Evolutionary conservation across 768 basidiomycete species (phyloP).

Genomic region (Tricholoma sp.): DNA sequence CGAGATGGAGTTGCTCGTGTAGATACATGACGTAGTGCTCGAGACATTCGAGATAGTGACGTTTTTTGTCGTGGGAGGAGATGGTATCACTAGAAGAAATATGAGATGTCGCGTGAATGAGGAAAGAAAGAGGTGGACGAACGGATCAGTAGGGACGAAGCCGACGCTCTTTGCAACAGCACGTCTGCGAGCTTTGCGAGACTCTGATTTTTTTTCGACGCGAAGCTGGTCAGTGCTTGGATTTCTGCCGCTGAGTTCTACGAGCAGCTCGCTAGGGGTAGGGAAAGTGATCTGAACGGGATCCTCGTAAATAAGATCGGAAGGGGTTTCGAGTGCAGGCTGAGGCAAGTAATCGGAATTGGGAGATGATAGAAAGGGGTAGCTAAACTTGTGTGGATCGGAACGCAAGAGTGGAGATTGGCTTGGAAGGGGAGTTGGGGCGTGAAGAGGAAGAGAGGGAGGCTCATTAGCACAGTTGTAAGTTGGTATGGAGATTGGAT

Average conservation of each 20-base stretch:
- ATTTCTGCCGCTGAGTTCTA: slow-evolving; percentile 28
- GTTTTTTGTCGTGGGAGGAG: slow-evolving; percentile 74
- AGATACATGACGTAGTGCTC: slow-evolving; percentile 68
- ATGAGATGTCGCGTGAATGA: neutral
- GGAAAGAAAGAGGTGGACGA: slow-evolving; percentile 16
- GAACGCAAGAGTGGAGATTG: slow-evolving; percentile 13
- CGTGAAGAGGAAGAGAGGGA: slow-evolving; percentile 23
- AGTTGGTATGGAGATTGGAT: neutral
- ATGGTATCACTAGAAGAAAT: slow-evolving; percentile 51
- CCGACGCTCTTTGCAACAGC: slow-evolving; percentile 51
- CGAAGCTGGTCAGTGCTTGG: slow-evolving; percentile 5
- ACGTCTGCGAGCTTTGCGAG: slow-evolving; percentile 55
- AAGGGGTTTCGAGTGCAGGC: neutral
- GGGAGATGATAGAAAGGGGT: slow-evolving; percentile 5
- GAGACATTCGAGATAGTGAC: slow-evolving; percentile 67
- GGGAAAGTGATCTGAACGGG: slow-evolving; percentile 43
- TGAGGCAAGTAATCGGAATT: slow-evolving; percentile 2
- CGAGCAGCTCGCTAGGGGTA: slow-evolving; percentile 61
- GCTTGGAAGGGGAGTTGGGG: slow-evolving; percentile 21
- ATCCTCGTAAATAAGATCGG: neutral
- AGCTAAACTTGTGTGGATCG: slow-evolving; percentile 2
- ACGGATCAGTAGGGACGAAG: slow-evolving; percentile 61
- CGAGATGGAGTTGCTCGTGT: slow-evolving; percentile 52
- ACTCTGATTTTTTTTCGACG: slow-evolving; percentile 32
- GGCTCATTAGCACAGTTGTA: too few relatives aligned